Percentiles rank a stretch among this genome's conserved stretches.
These are phyloP conservation scores for Aspergillus viridinutans DNA, from an alignment of 2,329 filamentous ascomycete genomes.

Conservation along the genomic window DNA sequence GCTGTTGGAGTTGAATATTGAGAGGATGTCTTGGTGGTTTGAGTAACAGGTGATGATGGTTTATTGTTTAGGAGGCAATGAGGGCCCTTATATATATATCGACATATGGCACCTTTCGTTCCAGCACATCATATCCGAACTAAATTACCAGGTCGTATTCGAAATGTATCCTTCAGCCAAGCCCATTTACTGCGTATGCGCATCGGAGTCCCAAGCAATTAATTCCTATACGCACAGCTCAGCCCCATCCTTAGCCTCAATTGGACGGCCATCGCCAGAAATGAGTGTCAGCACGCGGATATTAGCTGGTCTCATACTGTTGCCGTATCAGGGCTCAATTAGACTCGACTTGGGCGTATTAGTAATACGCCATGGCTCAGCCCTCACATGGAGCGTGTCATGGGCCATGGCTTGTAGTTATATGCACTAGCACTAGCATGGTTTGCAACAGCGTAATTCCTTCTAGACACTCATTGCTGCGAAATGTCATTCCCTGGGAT, in stretches of 20 bases:
- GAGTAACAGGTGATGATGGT: neutral
- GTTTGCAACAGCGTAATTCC: neutral
- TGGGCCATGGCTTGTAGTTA: neutral
- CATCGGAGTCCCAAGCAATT: neutral
- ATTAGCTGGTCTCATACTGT: neutral
- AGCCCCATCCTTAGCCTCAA: slow-evolving; percentile 3
- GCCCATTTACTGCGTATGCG: neutral
- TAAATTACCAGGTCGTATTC: neutral
- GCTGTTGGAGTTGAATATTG: neutral
- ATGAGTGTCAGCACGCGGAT: neutral
- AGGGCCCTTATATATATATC: slow-evolving; percentile 3
- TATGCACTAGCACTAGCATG: neutral
- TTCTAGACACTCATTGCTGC: neutral
- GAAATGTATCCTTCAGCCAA: slow-evolving; percentile 2
- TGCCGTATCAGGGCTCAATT: neutral
- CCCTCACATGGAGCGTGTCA: neutral
- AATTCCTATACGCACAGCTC: slow-evolving; percentile 10
- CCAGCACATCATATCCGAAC: neutral
- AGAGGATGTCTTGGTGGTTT: neutral
- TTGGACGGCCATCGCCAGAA: neutral
- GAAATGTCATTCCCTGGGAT: no score
- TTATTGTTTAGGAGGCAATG: neutral
- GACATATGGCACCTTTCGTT: neutral
- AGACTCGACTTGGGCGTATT: slow-evolving; percentile 10
- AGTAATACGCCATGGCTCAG: slow-evolving; percentile 12